Conservation (phyloP, 495 filamentous ascomycete genomes). For the Lasiosphaeria hispida region DNA sequence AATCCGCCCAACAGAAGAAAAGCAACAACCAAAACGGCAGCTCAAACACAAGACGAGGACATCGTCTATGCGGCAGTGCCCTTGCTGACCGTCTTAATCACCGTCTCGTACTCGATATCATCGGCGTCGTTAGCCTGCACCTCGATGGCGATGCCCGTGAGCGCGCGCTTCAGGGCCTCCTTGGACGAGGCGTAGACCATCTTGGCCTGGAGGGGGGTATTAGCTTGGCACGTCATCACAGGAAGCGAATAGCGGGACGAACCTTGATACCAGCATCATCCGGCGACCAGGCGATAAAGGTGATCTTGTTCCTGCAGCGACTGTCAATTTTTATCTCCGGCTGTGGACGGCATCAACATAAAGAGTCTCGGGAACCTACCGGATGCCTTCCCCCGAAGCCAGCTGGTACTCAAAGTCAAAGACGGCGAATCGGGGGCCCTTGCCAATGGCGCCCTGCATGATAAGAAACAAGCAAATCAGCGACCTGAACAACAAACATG, state of each 20-base stretch:
- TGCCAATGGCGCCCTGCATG: conserved; percentile 55
- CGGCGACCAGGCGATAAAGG: conserved; percentile 92
- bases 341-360: background rate
- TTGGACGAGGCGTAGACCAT: conserved; percentile 98
- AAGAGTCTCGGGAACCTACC: conserved; percentile 48
- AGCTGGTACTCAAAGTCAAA: conserved; percentile 87
- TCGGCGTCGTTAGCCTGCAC: conserved; percentile 90
- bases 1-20: background rate
- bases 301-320: conserved; percentile 78
- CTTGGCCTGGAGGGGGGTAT: conserved; percentile 57
- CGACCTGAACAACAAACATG: background rate
- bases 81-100: conserved; percentile 80
- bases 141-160: conserved; percentile 74
- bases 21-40: background rate
- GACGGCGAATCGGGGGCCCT: conserved; percentile 87
- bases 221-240: conserved; percentile 8
- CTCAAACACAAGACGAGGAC: background rate
- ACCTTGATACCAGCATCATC: conserved; percentile 80
- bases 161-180: conserved; percentile 81
- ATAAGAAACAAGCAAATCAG: background rate
- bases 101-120: conserved; percentile 81
- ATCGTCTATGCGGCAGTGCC: conserved; percentile 47
- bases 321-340: too few species aligned
- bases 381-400: conserved; percentile 72
- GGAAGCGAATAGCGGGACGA: conserved; percentile 35